These are phyloP conservation scores for Plasmodium blacklocki DNA, from an alignment of 169 alveolate genomes.

Conservation along the genomic window DNA sequence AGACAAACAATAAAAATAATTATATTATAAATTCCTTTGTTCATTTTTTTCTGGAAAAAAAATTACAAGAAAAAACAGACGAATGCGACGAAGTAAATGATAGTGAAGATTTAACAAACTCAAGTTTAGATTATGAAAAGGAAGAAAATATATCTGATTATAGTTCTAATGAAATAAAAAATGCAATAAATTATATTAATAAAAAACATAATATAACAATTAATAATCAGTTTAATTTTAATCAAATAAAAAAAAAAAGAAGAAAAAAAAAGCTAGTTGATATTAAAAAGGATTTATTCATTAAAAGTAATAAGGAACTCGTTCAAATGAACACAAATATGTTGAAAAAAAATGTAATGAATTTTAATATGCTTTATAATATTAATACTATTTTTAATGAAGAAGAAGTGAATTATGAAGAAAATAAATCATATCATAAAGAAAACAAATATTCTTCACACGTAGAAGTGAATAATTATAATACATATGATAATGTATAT, in stretches of 20 bases:
- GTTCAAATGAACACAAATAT: slow-evolving; percentile 13
- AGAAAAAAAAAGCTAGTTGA: not conserved
- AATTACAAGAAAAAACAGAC: slow-evolving; percentile 9
- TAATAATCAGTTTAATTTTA: not conserved
- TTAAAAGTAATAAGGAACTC: slow-evolving; percentile 34
- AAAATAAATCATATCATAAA: not conserved
- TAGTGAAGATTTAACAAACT: slow-evolving; percentile 1
- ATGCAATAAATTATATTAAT: slow-evolving; percentile 18
- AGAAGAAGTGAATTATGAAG: not conserved
- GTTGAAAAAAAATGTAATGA: slow-evolving; percentile 8
- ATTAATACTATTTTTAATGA: not conserved
- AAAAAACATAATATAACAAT: slow-evolving; percentile 8
- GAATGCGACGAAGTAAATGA: not conserved
- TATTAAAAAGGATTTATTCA: slow-evolving; percentile 36
- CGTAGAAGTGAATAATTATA: not conserved
- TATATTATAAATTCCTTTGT: slow-evolving; percentile 53
- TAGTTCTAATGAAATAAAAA: slow-evolving; percentile 13
- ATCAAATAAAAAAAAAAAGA: slow-evolving; percentile 12
- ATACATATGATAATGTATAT: not conserved
- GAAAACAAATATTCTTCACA: not conserved
- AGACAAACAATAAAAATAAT: slow-evolving; percentile 55
- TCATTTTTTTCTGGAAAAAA: slow-evolving; percentile 11
- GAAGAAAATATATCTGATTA: slow-evolving; percentile 13
- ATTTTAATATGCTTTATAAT: slow-evolving; percentile 23
- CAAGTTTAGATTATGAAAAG: not conserved